Evolutionary conservation across 768 basidiomycete species (phyloP).

Genomic region (Boletus rex-veris): DNA sequence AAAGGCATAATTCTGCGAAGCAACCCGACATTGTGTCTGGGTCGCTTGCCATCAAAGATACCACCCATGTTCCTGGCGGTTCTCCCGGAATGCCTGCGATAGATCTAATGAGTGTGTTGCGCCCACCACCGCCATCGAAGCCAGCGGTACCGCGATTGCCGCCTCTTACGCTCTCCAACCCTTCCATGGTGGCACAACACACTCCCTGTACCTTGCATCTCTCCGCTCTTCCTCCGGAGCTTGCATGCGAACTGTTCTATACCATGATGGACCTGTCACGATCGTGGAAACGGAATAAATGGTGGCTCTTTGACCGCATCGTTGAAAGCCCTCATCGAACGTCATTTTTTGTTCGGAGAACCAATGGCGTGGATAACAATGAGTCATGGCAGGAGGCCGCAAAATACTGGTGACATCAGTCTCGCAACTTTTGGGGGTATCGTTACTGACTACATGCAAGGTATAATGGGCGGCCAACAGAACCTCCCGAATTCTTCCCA

Average conservation of each 20-base stretch:
- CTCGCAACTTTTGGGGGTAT: background rate
- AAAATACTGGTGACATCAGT: slow-evolving; percentile 57
- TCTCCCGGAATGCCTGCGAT: slow-evolving; percentile 32
- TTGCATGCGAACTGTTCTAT: slow-evolving; percentile 74
- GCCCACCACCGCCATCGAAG: slow-evolving; percentile 43
- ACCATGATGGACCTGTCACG: slow-evolving; percentile 61
- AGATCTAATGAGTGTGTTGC: slow-evolving; percentile 57
- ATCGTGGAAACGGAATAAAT: slow-evolving; percentile 69
- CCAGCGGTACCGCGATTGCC: slow-evolving; percentile 37
- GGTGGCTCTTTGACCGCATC: slow-evolving; percentile 80
- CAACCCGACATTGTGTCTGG: background rate
- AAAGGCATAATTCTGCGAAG: slow-evolving; percentile 9
- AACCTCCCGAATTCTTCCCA: slow-evolving; percentile 55
- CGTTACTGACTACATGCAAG: slow-evolving; percentile 35
- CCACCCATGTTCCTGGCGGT: slow-evolving; percentile 7
- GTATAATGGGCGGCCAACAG: slow-evolving; percentile 74
- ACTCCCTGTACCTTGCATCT: slow-evolving; percentile 74
- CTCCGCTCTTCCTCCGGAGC: slow-evolving; percentile 65
- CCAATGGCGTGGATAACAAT: slow-evolving; percentile 41
- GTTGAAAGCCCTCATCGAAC: slow-evolving; percentile 86
- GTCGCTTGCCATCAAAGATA: slow-evolving; percentile 15
- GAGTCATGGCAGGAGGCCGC: slow-evolving; percentile 69
- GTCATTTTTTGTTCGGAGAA: slow-evolving; percentile 64
- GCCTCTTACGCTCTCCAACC: slow-evolving; percentile 62
- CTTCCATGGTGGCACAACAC: slow-evolving; percentile 61